Conservation (phyloP, 75 land plant species). For the Cryptomeria japonica region DNA sequence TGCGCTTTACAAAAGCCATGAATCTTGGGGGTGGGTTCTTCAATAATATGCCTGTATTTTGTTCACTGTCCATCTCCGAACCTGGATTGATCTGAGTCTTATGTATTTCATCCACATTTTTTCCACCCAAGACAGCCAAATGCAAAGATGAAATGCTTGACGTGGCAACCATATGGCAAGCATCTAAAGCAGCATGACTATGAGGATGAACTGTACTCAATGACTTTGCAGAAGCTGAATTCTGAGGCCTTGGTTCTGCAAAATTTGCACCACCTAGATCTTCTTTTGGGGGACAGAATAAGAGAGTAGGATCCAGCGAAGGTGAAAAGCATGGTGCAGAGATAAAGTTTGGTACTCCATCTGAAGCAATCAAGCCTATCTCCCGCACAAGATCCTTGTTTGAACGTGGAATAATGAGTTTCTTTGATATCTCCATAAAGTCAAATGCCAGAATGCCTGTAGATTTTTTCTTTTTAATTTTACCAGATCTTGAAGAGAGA, state of each 20-base stretch:
- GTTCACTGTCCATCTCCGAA: neutral
- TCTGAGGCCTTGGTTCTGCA: neutral
- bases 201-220: neutral
- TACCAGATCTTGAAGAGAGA: conserved; percentile 22
- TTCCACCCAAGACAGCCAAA: neutral
- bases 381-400: conserved; percentile 56
- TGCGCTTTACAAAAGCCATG: conserved; percentile 1
- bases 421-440: conserved; percentile 46
- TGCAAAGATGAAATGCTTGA: neutral
- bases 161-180: neutral
- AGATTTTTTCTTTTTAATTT: conserved; percentile 32
- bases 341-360: conserved; percentile 65
- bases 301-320: conserved; percentile 54
- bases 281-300: conserved; percentile 15
- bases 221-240: neutral
- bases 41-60: neutral
- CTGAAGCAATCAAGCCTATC: conserved; percentile 71
- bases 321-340: conserved; percentile 23
- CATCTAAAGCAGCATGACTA: neutral
- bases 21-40: neutral
- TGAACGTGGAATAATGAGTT: conserved; percentile 52
- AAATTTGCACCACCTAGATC: neutral
- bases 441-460: conserved; percentile 36
- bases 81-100: neutral
- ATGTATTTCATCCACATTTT: neutral